Base-by-base conservation (phyloP, 208 protist genomes). In the Trypanosoma vivax region DNA sequence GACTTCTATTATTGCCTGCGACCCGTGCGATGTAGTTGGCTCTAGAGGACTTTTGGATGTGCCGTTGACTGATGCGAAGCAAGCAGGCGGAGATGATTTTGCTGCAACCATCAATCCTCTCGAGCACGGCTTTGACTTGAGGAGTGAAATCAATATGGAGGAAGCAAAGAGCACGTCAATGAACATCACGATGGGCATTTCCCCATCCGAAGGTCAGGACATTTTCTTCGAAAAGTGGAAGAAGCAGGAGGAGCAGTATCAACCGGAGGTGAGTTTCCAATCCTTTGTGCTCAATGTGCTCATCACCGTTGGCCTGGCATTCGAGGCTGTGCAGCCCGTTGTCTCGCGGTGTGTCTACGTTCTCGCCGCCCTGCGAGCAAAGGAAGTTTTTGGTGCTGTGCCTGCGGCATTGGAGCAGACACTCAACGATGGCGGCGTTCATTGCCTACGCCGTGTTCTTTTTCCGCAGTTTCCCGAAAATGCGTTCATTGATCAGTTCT, bases 201-300 rank as follows among this genome's bases (percentile, higher is more conserved):
- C 73, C 27, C 61, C 46, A 5, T 50, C 54, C n/a, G 70, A 70
- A 7, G 70, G 73, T 1, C 53, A 50, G 0, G 61, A 53, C 11
- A 23, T 25, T 14, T 2, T 27, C 5, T 13, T 28, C 2, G 33
- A 55, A 18, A 54, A 9, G 47, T 35, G 0, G 48, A 23, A 38
- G 11, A 52, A 60, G 30, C 18, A 33, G 21, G 48, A 69, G 34
- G 31, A 31, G 19, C 34, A 71, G n/a, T 59, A 78, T 29, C 46
- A 50, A 11, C 60, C 59, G 3, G 65, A 75, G 42, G 50, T 76
- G 37, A 25, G 46, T n/a, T 73, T 81, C 55, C 65, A 85, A 30
- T 40, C 63, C 21, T 80, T 71, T 50, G 65, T 81, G 21, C 47
- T 80, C 31, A 81, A 78, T 45, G 70, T 71, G 4, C 64, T 85